Percentiles rank a stretch among this genome's conserved stretches.
phyloP scores from a whole-genome alignment of 1,284 basidiomycete genomes.

The Moesziomyces globuligerus region DNA sequence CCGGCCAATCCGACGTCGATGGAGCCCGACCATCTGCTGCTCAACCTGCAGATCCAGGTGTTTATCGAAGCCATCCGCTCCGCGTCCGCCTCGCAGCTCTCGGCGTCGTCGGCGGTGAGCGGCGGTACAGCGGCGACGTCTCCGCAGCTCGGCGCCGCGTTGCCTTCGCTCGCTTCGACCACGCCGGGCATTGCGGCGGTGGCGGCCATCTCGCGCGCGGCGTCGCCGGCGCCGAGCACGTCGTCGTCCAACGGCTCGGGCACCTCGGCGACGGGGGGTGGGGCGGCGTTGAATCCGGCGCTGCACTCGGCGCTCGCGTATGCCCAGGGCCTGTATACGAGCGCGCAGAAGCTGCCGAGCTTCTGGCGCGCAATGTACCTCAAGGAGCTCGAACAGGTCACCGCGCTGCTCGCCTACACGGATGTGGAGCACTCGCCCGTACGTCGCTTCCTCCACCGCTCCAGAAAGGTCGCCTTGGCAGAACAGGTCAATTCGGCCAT shows the following conservation, averaged over 20 bases:
- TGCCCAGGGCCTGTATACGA: slow-evolving; percentile 52
- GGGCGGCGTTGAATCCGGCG: slow-evolving; percentile 34
- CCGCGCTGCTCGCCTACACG: slow-evolving; percentile 79
- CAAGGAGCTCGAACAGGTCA: slow-evolving; percentile 78
- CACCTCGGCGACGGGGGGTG: slow-evolving; percentile 34
- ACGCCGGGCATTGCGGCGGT: slow-evolving; percentile 43
- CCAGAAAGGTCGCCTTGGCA: slow-evolving; percentile 79
- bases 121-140: neutral
- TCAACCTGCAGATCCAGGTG: slow-evolving; percentile 83
- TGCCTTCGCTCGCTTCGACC: slow-evolving; percentile 37
- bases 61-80: slow-evolving; percentile 85
- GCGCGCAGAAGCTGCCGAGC: slow-evolving; percentile 50
- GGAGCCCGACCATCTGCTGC: slow-evolving; percentile 77
- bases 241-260: slow-evolving; percentile 48
- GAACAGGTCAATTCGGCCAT: slow-evolving; percentile 87
- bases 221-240: slow-evolving; percentile 54
- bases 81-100: slow-evolving; percentile 34
- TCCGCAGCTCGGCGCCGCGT: slow-evolving; percentile 11
- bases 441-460: slow-evolving; percentile 77
- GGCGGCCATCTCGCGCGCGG: slow-evolving; percentile 48
- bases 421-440: slow-evolving; percentile 78
- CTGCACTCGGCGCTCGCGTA: slow-evolving; percentile 53
- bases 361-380: slow-evolving; percentile 71
- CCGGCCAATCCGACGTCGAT: slow-evolving; percentile 67
- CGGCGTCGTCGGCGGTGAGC: neutral